Evolutionary conservation across 208 protist genomes (phyloP).

Genomic region (Acanthamoeba royreba): DNA sequence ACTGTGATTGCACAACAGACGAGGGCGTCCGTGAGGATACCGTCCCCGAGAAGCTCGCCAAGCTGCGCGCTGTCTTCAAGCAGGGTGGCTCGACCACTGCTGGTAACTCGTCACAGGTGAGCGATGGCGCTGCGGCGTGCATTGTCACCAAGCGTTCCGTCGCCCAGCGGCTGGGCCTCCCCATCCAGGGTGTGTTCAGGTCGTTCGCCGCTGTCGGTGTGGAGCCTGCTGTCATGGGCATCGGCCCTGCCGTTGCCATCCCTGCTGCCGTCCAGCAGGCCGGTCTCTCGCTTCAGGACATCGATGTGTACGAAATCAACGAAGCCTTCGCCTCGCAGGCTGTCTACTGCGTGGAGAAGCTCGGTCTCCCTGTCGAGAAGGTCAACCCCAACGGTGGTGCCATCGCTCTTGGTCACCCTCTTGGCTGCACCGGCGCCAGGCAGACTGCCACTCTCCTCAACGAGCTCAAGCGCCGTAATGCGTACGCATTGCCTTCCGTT

Average conservation of each 20-base stretch:
- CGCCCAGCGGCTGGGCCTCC: constrained; percentile 60
- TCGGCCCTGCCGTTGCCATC: constrained; percentile 78
- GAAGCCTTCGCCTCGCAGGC: constrained; percentile 53
- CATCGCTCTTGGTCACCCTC: constrained; percentile 80
- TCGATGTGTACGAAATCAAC: constrained; percentile 82
- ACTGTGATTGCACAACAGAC: constrained; percentile 45
- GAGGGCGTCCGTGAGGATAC: constrained; percentile 73
- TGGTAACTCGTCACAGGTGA: constrained; percentile 78
- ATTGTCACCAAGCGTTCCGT: constrained; percentile 42
- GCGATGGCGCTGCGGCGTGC: constrained; percentile 71
- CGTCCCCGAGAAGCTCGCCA: constrained; percentile 65
- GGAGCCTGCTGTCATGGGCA: constrained; percentile 52
- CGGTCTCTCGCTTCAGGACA: constrained; percentile 74
- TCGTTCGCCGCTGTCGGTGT: constrained; percentile 54
- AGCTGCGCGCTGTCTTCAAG: constrained; percentile 57
- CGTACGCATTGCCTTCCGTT: not conserved
- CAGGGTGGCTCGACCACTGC: constrained; percentile 77
- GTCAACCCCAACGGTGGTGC: constrained; percentile 79
- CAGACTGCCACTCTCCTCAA: constrained; percentile 66
- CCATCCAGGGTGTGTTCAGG: constrained; percentile 46
- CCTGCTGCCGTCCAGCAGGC: constrained; percentile 63
- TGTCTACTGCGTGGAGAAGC: constrained; percentile 37
- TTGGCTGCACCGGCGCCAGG: constrained; percentile 75
- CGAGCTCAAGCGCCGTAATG: constrained; percentile 49
- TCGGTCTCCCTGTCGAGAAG: constrained; percentile 24